Percentiles rank a stretch among this genome's conserved stretches.
These are phyloP conservation scores for Colletotrichum sp. DNA, from an alignment of 2,329 filamentous ascomycete genomes.

Conservation along the genomic window DNA sequence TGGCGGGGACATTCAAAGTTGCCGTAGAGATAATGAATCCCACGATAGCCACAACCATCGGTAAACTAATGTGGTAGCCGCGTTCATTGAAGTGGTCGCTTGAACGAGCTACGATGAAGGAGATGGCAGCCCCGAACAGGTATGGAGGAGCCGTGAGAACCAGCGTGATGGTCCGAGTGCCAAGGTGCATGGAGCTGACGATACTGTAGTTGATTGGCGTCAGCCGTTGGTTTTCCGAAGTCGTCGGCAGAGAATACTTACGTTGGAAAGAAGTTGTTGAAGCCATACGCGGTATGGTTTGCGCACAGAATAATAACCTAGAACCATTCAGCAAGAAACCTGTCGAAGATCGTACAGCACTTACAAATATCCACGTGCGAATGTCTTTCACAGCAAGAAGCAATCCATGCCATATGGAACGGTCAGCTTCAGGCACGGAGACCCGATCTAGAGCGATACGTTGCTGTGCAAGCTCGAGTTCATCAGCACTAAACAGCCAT, in stretches of 20 bases:
- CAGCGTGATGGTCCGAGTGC: constrained; percentile 31
- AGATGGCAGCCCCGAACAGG: constrained; percentile 18
- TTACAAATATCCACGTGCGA: constrained; percentile 26
- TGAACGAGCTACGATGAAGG: constrained; percentile 17
- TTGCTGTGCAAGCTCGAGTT: constrained; percentile 11
- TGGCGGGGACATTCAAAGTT: constrained; percentile 55
- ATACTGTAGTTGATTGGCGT: background rate
- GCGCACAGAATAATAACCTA: constrained; percentile 18
- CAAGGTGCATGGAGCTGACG: constrained; percentile 32
- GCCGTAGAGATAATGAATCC: constrained; percentile 66
- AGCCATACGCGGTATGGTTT: constrained; percentile 25
- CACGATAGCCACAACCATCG: constrained; percentile 46
- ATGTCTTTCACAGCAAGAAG: constrained; percentile 23
- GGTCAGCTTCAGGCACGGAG: constrained; percentile 9
- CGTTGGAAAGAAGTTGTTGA: constrained; percentile 27
- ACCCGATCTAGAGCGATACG: constrained; percentile 22
- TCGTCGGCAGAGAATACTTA: background rate
- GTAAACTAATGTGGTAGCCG: constrained; percentile 20
- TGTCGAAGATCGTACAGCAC: background rate
- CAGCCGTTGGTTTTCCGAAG: background rate
- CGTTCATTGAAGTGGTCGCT: constrained; percentile 21
- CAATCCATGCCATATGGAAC: constrained; percentile 21
- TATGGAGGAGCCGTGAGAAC: constrained; percentile 30
- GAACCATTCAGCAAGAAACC: background rate
- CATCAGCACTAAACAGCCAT: background rate